These are phyloP conservation scores for Colletotrichum tamarilloi DNA, from an alignment of 2,329 filamentous ascomycete genomes.

Conservation along the genomic window DNA sequence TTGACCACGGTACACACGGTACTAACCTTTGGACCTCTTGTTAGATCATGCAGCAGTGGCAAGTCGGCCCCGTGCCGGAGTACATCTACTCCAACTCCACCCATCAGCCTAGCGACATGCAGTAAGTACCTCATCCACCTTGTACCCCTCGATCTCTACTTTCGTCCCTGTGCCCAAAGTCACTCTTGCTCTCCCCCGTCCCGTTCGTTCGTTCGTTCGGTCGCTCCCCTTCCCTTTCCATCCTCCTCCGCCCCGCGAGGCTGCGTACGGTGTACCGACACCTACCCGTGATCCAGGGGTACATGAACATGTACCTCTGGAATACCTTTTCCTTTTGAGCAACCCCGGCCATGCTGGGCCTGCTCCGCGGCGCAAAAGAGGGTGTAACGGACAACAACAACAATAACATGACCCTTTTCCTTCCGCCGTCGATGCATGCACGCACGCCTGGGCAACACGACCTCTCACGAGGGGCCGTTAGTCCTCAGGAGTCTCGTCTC, in stretches of 20 bases:
- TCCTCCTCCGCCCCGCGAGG: slow-evolving; percentile 30
- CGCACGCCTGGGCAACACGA: background rate
- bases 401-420: slow-evolving; percentile 18
- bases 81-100: slow-evolving; percentile 65
- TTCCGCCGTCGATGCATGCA: slow-evolving; percentile 6
- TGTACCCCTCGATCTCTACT: slow-evolving; percentile 39
- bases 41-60: slow-evolving; percentile 71
- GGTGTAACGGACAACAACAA: slow-evolving; percentile 32
- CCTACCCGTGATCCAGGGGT: slow-evolving; percentile 9
- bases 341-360: slow-evolving; percentile 23
- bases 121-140: slow-evolving; percentile 62
- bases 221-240: slow-evolving; percentile 42
- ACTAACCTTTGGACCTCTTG: slow-evolving; percentile 36
- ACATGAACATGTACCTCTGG: slow-evolving; percentile 29
- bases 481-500: background rate
- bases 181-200: slow-evolving; percentile 22
- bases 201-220: slow-evolving; percentile 38
- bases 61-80: slow-evolving; percentile 70
- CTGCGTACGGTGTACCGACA: slow-evolving; percentile 19
- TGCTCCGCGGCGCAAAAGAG: slow-evolving; percentile 13
- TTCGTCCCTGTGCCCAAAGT: slow-evolving; percentile 9
- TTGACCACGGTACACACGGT: slow-evolving; percentile 13
- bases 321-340: slow-evolving; percentile 16
- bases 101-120: slow-evolving; percentile 66
- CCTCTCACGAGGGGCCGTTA: background rate